Conservation (phyloP, 2,329 filamentous ascomycete genomes). For the Beauveria bassiana region DNA sequence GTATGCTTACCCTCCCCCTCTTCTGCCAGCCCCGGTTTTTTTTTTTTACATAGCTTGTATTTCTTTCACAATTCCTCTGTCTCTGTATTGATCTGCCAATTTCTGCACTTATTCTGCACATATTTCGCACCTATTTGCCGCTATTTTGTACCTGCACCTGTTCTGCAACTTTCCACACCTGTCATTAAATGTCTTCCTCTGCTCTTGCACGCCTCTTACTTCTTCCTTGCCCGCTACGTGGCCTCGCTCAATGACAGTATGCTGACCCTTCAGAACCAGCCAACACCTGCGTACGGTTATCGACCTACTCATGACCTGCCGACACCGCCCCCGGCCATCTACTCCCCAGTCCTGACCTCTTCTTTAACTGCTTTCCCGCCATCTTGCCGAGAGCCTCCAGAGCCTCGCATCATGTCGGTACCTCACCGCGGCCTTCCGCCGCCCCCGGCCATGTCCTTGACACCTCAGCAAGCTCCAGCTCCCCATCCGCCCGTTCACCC, state of each 20-base stretch:
- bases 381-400: constrained; percentile 32
- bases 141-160: background rate
- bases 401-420: constrained; percentile 50
- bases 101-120: background rate
- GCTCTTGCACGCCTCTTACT: background rate
- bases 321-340: constrained; percentile 38
- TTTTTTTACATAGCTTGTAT: constrained; percentile 2
- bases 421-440: constrained; percentile 56
- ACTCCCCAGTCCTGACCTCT: constrained; percentile 35
- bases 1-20: background rate
- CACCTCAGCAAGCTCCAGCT: constrained; percentile 28
- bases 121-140: no score
- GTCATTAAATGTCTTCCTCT: background rate
- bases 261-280: constrained; percentile 45
- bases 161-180: background rate
- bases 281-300: constrained; percentile 35
- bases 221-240: background rate
- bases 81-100: background rate
- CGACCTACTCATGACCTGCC: constrained; percentile 45
- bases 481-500: constrained; percentile 1
- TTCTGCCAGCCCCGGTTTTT: constrained; percentile 3
- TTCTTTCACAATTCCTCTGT: background rate
- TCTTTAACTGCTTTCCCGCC: constrained; percentile 8
- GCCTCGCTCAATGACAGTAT: constrained; percentile 27
- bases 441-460: constrained; percentile 50